These are phyloP conservation scores for Trypanosoma lewisi DNA, from an alignment of 208 protist species.

Conservation along the genomic window DNA sequence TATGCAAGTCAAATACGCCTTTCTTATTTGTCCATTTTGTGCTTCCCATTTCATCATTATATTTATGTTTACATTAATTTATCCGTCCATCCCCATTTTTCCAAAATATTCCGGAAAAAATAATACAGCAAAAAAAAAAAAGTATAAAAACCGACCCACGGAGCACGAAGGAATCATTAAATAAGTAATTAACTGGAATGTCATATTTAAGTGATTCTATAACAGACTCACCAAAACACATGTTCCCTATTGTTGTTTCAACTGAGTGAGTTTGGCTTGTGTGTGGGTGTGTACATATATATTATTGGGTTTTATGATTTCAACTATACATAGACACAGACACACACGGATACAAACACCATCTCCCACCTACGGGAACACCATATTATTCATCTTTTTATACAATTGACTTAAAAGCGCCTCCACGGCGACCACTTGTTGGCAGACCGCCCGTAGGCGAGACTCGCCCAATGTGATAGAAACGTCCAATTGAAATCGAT, in stretches of 20 bases:
- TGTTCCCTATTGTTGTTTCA: too few species aligned
- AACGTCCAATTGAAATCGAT: background rate
- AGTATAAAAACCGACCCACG: too few species aligned
- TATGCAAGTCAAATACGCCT: background rate
- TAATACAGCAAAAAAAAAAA: background rate
- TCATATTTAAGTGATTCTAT: too few species aligned
- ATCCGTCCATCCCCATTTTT: background rate
- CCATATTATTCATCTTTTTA: background rate
- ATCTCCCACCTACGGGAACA: background rate
- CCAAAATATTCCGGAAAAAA: background rate
- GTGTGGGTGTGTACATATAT: too few species aligned
- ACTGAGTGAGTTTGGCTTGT: too few species aligned
- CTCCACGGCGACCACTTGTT: background rate
- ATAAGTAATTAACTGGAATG: too few species aligned
- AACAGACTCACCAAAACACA: too few species aligned
- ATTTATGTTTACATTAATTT: slow-evolving; percentile 2
- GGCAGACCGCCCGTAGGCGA: slow-evolving; percentile 8
- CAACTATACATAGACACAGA: too few species aligned
- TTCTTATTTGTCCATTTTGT: background rate
- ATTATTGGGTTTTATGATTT: too few species aligned
- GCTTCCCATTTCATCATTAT: background rate
- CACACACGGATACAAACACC: background rate
- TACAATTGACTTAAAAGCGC: background rate
- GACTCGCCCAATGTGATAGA: slow-evolving; percentile 3
- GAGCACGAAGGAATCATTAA: too few species aligned